These are phyloP conservation scores for Backusella psychrophila DNA, from an alignment of 192 early-diverging fungal species.

Conservation along the genomic window DNA sequence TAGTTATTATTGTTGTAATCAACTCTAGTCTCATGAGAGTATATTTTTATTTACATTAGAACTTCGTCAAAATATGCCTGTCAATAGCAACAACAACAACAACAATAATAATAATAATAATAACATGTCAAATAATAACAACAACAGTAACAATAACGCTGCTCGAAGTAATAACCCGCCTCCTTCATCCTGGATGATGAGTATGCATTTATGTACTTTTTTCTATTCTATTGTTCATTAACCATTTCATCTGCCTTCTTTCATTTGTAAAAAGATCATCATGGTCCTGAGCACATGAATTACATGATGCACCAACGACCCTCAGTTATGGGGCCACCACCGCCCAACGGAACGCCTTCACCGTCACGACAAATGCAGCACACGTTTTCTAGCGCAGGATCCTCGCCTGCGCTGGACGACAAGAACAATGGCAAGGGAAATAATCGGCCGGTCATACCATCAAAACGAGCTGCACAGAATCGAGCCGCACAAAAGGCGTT, in stretches of 20 bases:
- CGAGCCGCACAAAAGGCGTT: conserved; percentile 89
- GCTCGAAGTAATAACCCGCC: neutral
- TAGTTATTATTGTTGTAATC: neutral
- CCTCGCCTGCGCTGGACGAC: conserved; percentile 1
- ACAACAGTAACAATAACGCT: neutral
- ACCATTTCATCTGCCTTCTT: neutral
- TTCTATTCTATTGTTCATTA: neutral
- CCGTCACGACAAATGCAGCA: neutral
- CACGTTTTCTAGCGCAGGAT: neutral
- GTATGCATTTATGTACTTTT: neutral
- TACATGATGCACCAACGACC: conserved; percentile 2
- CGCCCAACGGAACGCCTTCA: neutral
- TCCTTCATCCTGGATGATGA: conserved; percentile 5
- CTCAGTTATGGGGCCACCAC: neutral
- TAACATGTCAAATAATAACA: neutral
- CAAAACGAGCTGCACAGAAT: conserved; percentile 87
- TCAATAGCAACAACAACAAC: neutral
- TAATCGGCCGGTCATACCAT: conserved; percentile 27
- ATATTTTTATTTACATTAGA: neutral
- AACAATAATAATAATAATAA: neutral
- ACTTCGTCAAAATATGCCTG: neutral
- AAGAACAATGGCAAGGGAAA: neutral
- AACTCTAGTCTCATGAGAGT: neutral
- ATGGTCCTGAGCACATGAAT: neutral
- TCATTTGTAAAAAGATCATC: neutral